A percentile compares a stretch with the other conserved stretches of the same genome.
Conservation (phyloP, 345 rosid genomes). For the Clausena lansium region DNA sequence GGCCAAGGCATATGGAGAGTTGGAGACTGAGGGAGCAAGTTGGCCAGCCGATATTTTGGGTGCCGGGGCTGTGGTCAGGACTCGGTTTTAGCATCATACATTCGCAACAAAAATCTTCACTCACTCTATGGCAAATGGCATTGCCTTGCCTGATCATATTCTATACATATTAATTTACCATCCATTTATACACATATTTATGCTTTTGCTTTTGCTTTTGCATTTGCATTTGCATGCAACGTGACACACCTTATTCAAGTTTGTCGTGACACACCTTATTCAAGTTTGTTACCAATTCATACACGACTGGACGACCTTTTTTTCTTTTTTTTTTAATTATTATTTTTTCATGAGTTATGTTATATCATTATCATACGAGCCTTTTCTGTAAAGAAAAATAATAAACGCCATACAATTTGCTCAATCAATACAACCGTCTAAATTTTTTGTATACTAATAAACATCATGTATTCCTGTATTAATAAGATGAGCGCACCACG, state of each 20-base stretch:
- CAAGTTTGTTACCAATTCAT: not conserved
- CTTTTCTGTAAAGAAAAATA: too few relatives aligned
- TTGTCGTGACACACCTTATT: not conserved
- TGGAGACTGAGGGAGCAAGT: slow-evolving; percentile 32
- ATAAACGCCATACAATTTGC: too few relatives aligned
- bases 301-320: not conserved
- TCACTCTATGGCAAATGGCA: too few relatives aligned
- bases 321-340: too few relatives aligned
- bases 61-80: slow-evolving; percentile 6
- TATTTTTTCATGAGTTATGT: too few relatives aligned
- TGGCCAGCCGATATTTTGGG: slow-evolving; percentile 37
- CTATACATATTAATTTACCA: not conserved
- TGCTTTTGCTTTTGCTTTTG: not conserved
- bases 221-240: not conserved
- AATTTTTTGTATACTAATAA: too few relatives aligned
- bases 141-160: not conserved
- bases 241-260: not conserved
- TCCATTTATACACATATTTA: not conserved
- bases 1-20: slow-evolving; percentile 20
- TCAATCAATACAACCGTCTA: too few relatives aligned
- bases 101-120: not conserved
- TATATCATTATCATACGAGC: too few relatives aligned
- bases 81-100: not conserved
- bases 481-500: not conserved
- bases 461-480: not conserved